These are phyloP conservation scores for Xylaria sp. DNA, from an alignment of 2,329 filamentous ascomycete genomes.

Conservation along the genomic window DNA sequence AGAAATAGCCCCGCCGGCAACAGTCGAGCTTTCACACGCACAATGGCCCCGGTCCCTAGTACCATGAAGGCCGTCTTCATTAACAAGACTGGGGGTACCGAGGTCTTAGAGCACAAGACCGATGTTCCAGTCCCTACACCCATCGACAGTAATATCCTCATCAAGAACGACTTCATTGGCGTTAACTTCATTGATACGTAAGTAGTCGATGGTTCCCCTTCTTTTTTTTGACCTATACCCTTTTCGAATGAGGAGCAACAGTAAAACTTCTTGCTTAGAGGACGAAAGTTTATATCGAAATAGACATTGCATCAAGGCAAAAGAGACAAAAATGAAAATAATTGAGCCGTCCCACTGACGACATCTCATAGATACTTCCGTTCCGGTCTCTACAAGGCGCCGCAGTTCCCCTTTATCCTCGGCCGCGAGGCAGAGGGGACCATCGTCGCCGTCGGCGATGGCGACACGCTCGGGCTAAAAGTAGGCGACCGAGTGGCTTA, in stretches of 20 bases:
- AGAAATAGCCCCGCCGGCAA: neutral
- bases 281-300: neutral
- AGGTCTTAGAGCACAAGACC: slow-evolving; percentile 73
- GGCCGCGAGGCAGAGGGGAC: slow-evolving; percentile 81
- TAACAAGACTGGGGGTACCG: slow-evolving; percentile 72
- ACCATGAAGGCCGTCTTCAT: slow-evolving; percentile 78
- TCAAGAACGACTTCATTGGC: slow-evolving; percentile 80
- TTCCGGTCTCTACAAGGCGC: slow-evolving; percentile 75
- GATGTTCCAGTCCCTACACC: slow-evolving; percentile 73
- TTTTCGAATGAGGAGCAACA: neutral
- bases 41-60: slow-evolving; percentile 55
- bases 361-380: slow-evolving; percentile 72
- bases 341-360: slow-evolving; percentile 1
- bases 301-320: neutral
- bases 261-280: neutral
- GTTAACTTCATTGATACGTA: slow-evolving; percentile 89
- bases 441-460: slow-evolving; percentile 65
- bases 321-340: slow-evolving; percentile 1
- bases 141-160: slow-evolving; percentile 73
- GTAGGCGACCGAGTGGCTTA: slow-evolving; percentile 76
- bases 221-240: neutral
- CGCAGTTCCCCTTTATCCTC: slow-evolving; percentile 73
- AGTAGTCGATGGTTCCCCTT: slow-evolving; percentile 28
- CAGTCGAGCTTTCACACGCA: slow-evolving; percentile 11
- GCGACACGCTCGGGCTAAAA: slow-evolving; percentile 58